Evolutionary conservation across 2,329 filamentous ascomycete species (phyloP).

Genomic region (Westerdykella ornata): DNA sequence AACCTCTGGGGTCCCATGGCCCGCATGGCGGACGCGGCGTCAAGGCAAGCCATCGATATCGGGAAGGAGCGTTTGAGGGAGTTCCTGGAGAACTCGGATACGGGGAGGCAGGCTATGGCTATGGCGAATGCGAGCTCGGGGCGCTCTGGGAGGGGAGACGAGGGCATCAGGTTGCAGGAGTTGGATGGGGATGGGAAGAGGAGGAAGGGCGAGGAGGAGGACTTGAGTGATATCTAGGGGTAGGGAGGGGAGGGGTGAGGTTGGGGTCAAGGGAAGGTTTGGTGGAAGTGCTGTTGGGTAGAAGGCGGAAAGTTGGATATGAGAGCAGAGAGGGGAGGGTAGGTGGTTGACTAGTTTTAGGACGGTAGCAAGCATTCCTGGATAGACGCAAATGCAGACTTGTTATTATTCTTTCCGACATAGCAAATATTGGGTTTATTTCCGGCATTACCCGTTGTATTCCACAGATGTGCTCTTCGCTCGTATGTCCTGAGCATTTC

Average conservation of each 20-base stretch:
- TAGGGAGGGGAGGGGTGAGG: neutral
- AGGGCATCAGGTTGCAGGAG: constrained; percentile 33
- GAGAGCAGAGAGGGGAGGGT: too few relatives aligned
- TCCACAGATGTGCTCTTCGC: too few relatives aligned
- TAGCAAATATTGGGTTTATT: too few relatives aligned
- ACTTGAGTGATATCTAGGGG: constrained; percentile 34
- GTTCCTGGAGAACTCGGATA: constrained; percentile 82
- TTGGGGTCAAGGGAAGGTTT: neutral
- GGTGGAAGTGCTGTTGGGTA: too few relatives aligned
- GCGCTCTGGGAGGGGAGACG: constrained; percentile 4
- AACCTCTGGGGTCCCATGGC: constrained; percentile 95
- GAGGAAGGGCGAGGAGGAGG: constrained; percentile 25
- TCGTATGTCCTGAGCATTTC: too few relatives aligned
- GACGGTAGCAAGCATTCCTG: too few relatives aligned
- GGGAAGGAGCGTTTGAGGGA: constrained; percentile 86
- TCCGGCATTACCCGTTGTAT: too few relatives aligned
- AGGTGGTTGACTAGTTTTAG: too few relatives aligned
- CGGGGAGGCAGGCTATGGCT: constrained; percentile 72
- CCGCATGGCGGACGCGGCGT: constrained; percentile 88
- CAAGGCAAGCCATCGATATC: constrained; percentile 78
- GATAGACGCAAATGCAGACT: too few relatives aligned
- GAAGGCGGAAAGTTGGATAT: too few relatives aligned
- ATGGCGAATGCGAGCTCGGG: constrained; percentile 48
- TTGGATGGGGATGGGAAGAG: constrained; percentile 41
- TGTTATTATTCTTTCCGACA: too few relatives aligned